phyloP scores from a whole-genome alignment of 1,139 yeast species.

The Zhuliangozyma blackwelliae region DNA sequence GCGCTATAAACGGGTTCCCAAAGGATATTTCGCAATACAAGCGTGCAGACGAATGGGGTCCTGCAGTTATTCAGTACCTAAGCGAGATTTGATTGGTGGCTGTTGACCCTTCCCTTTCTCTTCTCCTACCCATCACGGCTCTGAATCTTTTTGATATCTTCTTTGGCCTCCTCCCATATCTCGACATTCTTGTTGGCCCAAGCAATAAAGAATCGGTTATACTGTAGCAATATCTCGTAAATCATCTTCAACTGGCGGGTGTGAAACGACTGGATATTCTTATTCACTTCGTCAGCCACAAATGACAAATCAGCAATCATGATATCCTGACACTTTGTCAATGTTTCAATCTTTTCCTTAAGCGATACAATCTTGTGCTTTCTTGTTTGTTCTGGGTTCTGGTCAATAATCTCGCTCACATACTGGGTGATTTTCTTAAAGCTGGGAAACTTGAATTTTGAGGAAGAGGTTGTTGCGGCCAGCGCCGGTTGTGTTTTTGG shows the following conservation, averaged over 20 bases:
- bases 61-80: slow-evolving; percentile 30
- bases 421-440: slow-evolving; percentile 55
- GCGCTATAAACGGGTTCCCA: slow-evolving; percentile 38
- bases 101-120: too few relatives aligned
- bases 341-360: slow-evolving; percentile 47
- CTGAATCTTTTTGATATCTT: slow-evolving; percentile 30
- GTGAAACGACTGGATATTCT: slow-evolving; percentile 50
- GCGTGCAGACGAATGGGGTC: slow-evolving; percentile 38
- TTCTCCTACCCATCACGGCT: neutral
- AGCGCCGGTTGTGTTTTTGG: neutral
- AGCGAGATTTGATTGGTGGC: too few relatives aligned
- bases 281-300: slow-evolving; percentile 48
- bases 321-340: slow-evolving; percentile 55
- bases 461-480: slow-evolving; percentile 4
- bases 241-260: slow-evolving; percentile 44
- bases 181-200: slow-evolving; percentile 73
- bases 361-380: slow-evolving; percentile 52
- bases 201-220: slow-evolving; percentile 54
- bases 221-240: slow-evolving; percentile 42
- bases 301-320: slow-evolving; percentile 53
- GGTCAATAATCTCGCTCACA: slow-evolving; percentile 65
- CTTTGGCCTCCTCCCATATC: slow-evolving; percentile 67
- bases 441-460: slow-evolving; percentile 23
- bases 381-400: slow-evolving; percentile 64
- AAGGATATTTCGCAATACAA: slow-evolving; percentile 36